Percentiles rank a stretch among this genome's conserved stretches.
Conservation (phyloP, 139 green algal species). For the Zygnema cylindricum region DNA sequence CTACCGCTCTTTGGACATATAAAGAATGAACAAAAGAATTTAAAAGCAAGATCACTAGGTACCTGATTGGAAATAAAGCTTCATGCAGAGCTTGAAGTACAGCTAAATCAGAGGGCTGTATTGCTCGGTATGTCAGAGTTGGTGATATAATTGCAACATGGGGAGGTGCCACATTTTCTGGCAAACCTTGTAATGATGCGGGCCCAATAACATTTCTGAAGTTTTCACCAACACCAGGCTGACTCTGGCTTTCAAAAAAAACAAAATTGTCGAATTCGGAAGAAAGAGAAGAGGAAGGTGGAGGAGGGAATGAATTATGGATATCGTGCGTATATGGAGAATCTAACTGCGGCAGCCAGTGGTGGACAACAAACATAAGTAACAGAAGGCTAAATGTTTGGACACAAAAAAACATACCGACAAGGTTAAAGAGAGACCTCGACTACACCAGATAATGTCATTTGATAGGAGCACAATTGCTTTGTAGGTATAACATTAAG, state of each 20-base stretch:
- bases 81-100: background rate
- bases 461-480: no score
- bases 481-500: no score
- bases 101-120: background rate
- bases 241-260: background rate
- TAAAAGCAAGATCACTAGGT: no score
- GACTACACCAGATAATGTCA: no score
- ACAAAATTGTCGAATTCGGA: background rate
- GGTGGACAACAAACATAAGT: no score
- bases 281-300: background rate
- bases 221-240: background rate
- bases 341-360: background rate
- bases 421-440: no score
- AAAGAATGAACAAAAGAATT: no score
- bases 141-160: background rate
- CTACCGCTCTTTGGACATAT: no score
- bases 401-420: no score
- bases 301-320: background rate
- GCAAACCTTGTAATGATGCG: no score
- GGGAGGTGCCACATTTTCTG: background rate
- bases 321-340: background rate
- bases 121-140: background rate
- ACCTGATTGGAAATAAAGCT: conserved; percentile 20
- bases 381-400: no score
- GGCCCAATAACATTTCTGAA: no score